Evolutionary conservation across 2,329 filamentous ascomycete species (phyloP).

Genomic region (Hypoxylon sp.): DNA sequence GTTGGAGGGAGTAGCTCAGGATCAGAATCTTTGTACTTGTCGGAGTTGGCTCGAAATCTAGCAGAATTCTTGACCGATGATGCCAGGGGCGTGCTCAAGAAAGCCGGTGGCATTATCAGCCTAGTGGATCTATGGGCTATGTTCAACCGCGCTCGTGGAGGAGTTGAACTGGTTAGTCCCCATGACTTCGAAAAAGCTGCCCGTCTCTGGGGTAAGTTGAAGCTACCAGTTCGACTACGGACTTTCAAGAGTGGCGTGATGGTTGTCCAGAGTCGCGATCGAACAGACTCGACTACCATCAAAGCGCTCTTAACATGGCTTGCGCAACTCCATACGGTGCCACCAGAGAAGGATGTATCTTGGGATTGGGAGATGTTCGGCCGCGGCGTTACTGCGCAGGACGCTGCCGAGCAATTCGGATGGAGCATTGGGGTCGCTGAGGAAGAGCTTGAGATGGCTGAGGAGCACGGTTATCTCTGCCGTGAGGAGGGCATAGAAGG

Average conservation of each 20-base stretch:
- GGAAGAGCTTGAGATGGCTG: conserved; percentile 96
- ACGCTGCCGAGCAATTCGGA: conserved; percentile 87
- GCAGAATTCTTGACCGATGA: conserved; percentile 93
- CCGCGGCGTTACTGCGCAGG: conserved; percentile 86
- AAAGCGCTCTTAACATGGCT: conserved; percentile 80
- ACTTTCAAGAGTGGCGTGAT: conserved; percentile 94
- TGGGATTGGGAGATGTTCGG: conserved; percentile 86
- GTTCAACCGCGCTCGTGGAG: conserved; percentile 91
- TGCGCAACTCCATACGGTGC: conserved; percentile 71
- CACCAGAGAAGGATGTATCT: conserved; percentile 68
- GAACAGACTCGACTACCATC: conserved; percentile 91
- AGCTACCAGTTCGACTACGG: conserved; percentile 83
- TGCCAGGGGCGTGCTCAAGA: conserved; percentile 76
- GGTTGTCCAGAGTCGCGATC: conserved; percentile 87
- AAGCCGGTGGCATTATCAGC: conserved; percentile 86
- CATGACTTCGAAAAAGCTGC: conserved; percentile 92
- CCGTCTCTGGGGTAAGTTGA: conserved; percentile 85
- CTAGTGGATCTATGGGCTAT: conserved; percentile 92
- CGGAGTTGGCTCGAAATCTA: conserved; percentile 82
- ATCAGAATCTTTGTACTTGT: conserved; percentile 86
- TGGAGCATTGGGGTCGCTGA: conserved; percentile 97
- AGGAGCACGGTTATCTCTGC: conserved; percentile 86
- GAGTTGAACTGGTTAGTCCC: conserved; percentile 92
- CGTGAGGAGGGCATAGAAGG: conserved; percentile 93
- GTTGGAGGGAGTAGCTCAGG: conserved; percentile 70